phyloP scores from a whole-genome alignment of 2,329 filamentous ascomycete species.

The Apiospora malaysiana region DNA sequence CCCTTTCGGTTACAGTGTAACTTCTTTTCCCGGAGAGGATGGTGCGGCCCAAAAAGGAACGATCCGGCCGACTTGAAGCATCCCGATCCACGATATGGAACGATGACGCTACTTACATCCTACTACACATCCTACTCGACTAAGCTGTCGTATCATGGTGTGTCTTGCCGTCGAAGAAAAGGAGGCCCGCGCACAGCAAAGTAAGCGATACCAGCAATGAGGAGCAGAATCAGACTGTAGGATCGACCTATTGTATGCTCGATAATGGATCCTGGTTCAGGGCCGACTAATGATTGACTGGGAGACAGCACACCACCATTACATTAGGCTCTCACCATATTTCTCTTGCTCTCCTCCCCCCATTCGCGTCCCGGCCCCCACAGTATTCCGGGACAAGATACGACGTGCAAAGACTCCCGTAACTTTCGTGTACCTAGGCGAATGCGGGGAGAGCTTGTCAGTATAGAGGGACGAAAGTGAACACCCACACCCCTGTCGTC shows the following conservation, averaged over 20 bases:
- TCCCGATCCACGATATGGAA: background rate
- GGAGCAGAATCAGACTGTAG: background rate
- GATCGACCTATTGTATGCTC: background rate
- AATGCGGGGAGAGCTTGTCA: slow-evolving; percentile 4
- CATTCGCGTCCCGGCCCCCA: slow-evolving; percentile 7
- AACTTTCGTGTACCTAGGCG: background rate
- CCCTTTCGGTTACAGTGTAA: background rate
- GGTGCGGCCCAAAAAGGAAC: background rate
- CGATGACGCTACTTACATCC: background rate
- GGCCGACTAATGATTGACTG: background rate
- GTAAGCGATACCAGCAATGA: background rate
- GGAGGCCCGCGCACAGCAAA: background rate
- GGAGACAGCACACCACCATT: slow-evolving; percentile 5
- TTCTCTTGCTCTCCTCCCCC: background rate
- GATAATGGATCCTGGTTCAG: background rate
- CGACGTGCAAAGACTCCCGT: background rate
- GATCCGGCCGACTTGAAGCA: background rate
- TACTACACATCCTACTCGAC: background rate
- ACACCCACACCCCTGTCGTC: background rate
- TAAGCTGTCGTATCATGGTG: background rate
- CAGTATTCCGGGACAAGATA: background rate
- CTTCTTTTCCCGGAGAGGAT: background rate
- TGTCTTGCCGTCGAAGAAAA: background rate
- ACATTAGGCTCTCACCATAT: background rate
- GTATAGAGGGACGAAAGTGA: background rate